A percentile compares a stretch with the other conserved stretches of the same genome.
Evolutionary conservation across 2,329 filamentous ascomycete species (phyloP).

Genomic region (Incumbomyces lentus): DNA sequence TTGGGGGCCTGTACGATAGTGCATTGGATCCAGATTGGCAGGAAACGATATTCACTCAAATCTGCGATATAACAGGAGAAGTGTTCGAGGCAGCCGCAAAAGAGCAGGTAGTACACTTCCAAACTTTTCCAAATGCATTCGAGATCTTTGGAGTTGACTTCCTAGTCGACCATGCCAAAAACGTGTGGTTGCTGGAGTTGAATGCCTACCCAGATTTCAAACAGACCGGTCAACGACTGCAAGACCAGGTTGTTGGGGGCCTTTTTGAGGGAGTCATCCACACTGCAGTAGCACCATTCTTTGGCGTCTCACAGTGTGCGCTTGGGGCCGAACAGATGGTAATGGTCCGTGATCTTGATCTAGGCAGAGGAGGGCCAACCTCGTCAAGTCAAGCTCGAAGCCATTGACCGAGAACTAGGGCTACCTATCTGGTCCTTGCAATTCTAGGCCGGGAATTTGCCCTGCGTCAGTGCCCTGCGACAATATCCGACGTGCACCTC

Average conservation of each 20-base stretch:
- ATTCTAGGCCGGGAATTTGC: no score
- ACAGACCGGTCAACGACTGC: conserved; percentile 72
- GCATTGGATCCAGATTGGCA: conserved; percentile 38
- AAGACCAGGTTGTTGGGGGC: conserved; percentile 55
- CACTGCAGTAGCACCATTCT: conserved; percentile 58
- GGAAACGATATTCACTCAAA: conserved; percentile 58
- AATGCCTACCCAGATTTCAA: conserved; percentile 95
- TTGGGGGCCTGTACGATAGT: conserved; percentile 56
- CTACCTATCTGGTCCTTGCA: neutral
- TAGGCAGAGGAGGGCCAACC: conserved; percentile 25
- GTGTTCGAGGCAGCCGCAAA: conserved; percentile 77
- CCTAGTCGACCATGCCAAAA: conserved; percentile 57
- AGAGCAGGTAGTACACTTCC: conserved; percentile 82
- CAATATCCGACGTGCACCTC: no score
- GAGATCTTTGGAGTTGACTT: conserved; percentile 91
- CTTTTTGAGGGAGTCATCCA: conserved; percentile 67
- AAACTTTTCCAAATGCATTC: conserved; percentile 77
- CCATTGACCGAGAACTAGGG: neutral
- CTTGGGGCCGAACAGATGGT: conserved; percentile 25
- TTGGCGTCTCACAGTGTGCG: conserved; percentile 32
- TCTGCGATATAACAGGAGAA: conserved; percentile 62
- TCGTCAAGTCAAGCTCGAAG: neutral
- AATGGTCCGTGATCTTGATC: conserved; percentile 31
- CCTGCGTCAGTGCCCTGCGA: no score
- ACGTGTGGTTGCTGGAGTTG: conserved; percentile 72